Conservation (phyloP, 345 rosid genomes). For the Salix arbutifolia region DNA sequence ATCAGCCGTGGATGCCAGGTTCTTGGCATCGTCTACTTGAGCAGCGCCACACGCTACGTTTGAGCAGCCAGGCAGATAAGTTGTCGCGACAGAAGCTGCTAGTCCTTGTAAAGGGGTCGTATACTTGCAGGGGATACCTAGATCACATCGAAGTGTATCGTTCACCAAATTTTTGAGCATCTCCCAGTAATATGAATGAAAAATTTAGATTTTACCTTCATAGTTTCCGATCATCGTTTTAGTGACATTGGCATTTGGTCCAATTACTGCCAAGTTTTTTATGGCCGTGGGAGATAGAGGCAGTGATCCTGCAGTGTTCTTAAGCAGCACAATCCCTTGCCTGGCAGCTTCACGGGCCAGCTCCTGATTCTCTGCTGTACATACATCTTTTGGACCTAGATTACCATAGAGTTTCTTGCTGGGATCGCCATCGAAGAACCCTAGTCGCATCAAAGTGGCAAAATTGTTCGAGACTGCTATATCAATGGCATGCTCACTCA, state of each 20-base stretch:
- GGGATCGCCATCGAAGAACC: conserved; percentile 92
- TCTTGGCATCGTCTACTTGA: conserved; percentile 53
- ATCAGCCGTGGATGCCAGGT: conserved; percentile 55
- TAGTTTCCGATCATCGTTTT: conserved; percentile 96
- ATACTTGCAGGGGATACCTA: conserved; percentile 84
- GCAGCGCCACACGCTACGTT: conserved; percentile 63
- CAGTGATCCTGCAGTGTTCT: conserved; percentile 51
- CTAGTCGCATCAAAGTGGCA: conserved; percentile 77
- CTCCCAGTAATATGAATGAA: neutral
- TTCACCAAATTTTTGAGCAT: neutral
- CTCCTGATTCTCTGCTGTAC: conserved; percentile 63
- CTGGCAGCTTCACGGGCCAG: conserved; percentile 85
- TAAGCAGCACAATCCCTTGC: conserved; percentile 89
- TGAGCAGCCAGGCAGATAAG: conserved; percentile 64
- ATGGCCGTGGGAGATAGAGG: conserved; percentile 61
- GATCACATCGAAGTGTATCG: neutral
- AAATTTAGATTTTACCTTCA: conserved; percentile 40
- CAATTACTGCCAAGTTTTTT: conserved; percentile 73
- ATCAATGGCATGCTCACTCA: conserved; percentile 51
- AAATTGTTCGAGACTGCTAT: conserved; percentile 76
- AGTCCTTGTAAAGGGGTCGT: conserved; percentile 80
- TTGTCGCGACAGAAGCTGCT: conserved; percentile 47
- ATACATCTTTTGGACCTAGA: conserved; percentile 78
- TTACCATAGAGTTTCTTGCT: conserved; percentile 63
- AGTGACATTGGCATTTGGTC: conserved; percentile 91